phyloP scores from a whole-genome alignment of 805 yeast species.

The Blastobotrys mokoenaii region DNA sequence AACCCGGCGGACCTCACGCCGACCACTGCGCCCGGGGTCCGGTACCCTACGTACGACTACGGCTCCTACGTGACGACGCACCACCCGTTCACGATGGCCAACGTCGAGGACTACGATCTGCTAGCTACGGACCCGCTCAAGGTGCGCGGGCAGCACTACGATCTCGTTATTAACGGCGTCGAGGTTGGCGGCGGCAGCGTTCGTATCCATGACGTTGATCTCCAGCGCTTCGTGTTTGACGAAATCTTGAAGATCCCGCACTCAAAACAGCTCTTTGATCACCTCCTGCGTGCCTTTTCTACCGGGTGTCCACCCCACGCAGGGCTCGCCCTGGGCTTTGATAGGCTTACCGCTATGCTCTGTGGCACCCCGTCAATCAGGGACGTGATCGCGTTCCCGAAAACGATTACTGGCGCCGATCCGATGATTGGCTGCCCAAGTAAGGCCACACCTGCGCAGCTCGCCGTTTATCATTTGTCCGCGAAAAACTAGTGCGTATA shows the following conservation, averaged over 20 bases:
- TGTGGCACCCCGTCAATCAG: slow-evolving; percentile 69
- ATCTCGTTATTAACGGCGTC: slow-evolving; percentile 85
- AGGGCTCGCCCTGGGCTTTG: slow-evolving; percentile 93
- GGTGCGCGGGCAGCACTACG: slow-evolving; percentile 88
- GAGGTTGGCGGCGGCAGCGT: slow-evolving; percentile 97
- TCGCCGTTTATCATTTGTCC: slow-evolving; percentile 39
- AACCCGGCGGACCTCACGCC: slow-evolving; percentile 51
- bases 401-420: slow-evolving; percentile 81
- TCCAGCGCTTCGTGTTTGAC: slow-evolving; percentile 68
- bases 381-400: slow-evolving; percentile 95
- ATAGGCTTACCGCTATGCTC: slow-evolving; percentile 85
- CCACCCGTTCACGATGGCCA: slow-evolving; percentile 96
- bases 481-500: too few relatives aligned
- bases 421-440: slow-evolving; percentile 85
- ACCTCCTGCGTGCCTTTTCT: slow-evolving; percentile 67
- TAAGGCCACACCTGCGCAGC: slow-evolving; percentile 39
- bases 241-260: slow-evolving; percentile 50
- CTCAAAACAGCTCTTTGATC: slow-evolving; percentile 69
- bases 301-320: slow-evolving; percentile 99
- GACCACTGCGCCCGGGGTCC: slow-evolving; percentile 18
- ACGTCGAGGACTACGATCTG: slow-evolving; percentile 53
- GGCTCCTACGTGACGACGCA: slow-evolving; percentile 62
- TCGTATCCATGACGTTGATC: slow-evolving; percentile 78
- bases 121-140: slow-evolving; percentile 48
- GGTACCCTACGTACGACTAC: slow-evolving; percentile 56